These are phyloP conservation scores for Ceratocystis cacaofunesta DNA, from an alignment of 2,329 filamentous ascomycete species.

Conservation along the genomic window DNA sequence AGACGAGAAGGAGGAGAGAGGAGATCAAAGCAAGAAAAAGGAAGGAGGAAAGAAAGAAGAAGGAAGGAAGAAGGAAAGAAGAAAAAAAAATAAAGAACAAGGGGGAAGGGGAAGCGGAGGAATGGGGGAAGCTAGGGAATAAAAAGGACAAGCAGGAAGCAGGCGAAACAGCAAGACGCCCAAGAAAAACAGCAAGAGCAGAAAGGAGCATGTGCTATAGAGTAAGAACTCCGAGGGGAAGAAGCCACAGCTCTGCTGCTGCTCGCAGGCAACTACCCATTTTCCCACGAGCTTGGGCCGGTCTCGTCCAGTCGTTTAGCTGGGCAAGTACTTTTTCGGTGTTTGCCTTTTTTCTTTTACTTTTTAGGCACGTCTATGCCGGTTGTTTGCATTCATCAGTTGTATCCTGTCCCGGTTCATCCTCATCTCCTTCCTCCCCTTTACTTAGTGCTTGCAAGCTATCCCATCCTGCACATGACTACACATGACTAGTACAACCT, in stretches of 20 bases:
- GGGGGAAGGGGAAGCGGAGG: not conserved
- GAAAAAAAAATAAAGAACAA: conserved; percentile 2
- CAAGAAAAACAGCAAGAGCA: not conserved
- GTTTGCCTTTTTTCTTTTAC: not conserved
- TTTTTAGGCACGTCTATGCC: not conserved
- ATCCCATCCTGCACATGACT: not conserved
- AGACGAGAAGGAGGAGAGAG: not conserved
- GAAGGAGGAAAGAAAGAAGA: not conserved
- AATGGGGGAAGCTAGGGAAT: conserved; percentile 5
- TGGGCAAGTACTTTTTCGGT: not conserved
- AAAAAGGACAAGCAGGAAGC: conserved; percentile 2
- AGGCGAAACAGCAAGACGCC: not conserved
- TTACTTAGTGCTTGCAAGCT: too few relatives aligned
- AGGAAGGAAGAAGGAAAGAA: conserved; percentile 5
- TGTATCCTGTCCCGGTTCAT: not conserved
- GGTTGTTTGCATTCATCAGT: not conserved
- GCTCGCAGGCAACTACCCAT: not conserved
- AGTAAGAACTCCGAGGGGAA: not conserved
- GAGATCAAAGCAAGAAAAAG: not conserved
- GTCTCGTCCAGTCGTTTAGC: not conserved
- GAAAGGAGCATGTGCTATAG: not conserved
- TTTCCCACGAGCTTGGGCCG: not conserved
- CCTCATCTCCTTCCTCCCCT: not conserved
- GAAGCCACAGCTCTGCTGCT: conserved; percentile 3
- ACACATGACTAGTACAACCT: not conserved